Percentiles rank a stretch among this genome's conserved stretches.
Evolutionary conservation across 106 monocot genomes (phyloP).

Genomic region (Triglochin maritima): DNA sequence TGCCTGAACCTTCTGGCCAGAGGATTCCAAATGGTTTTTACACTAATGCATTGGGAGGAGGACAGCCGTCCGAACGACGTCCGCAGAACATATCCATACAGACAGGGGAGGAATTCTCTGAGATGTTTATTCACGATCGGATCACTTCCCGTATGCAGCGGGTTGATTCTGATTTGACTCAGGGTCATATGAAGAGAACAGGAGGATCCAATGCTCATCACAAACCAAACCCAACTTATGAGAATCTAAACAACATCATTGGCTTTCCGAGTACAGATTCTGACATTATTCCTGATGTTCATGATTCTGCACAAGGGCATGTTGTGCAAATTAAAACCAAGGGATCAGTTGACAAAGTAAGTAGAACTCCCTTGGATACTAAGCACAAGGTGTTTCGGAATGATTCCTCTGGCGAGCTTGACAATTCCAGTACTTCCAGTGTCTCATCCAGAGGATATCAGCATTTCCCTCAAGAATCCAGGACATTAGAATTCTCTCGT

Average conservation of each 20-base stretch:
- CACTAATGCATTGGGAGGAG: slow-evolving; percentile 3
- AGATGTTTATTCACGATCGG: slow-evolving; percentile 54
- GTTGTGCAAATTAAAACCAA: slow-evolving; percentile 2
- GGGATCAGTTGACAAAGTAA: slow-evolving; percentile 4
- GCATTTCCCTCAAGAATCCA: slow-evolving; percentile 6
- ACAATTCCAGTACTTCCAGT: slow-evolving; percentile 6
- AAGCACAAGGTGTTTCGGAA: slow-evolving; percentile 8
- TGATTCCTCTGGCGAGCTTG: slow-evolving; percentile 9
- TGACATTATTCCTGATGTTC: slow-evolving; percentile 21
- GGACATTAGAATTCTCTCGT: slow-evolving; percentile 19
- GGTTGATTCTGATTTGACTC: slow-evolving; percentile 8
- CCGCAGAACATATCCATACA: slow-evolving; percentile 42
- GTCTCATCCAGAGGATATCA: slow-evolving; percentile 16
- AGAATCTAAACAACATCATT: slow-evolving; percentile 24
- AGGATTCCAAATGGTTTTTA: slow-evolving; percentile 9
- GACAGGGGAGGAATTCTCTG: slow-evolving; percentile 61
- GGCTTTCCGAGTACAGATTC: slow-evolving; percentile 36
- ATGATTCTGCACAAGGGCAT: slow-evolving; percentile 16
- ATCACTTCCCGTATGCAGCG: slow-evolving; percentile 14
- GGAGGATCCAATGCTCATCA: slow-evolving; percentile 11
- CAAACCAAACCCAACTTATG: slow-evolving; percentile 17
- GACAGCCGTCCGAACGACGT: slow-evolving; percentile 14
- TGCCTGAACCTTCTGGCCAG: slow-evolving; percentile 14
- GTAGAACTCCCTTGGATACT: slow-evolving; percentile 10
- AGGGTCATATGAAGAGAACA: slow-evolving; percentile 7